These are phyloP conservation scores for Moringa oleifera DNA, from an alignment of 345 rosid genomes.

Conservation along the genomic window DNA sequence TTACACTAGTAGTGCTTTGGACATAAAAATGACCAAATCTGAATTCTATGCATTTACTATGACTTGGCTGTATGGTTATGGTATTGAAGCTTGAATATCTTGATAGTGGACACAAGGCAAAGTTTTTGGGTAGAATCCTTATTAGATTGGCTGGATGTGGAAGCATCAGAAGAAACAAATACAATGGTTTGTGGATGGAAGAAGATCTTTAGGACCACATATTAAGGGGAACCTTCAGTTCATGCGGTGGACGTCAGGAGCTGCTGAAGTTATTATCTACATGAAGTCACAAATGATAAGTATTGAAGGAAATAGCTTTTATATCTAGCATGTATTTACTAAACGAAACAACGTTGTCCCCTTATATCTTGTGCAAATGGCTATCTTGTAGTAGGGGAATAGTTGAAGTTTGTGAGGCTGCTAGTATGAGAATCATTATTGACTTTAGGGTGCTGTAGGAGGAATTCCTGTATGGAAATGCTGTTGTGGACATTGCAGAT, in stretches of 20 bases:
- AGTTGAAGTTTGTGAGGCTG: not conserved
- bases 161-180: not conserved
- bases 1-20: too few relatives aligned
- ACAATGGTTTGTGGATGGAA: not conserved
- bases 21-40: too few relatives aligned
- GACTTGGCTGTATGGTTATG: too few relatives aligned
- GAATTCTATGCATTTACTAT: too few relatives aligned
- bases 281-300: too few relatives aligned
- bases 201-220: too few relatives aligned
- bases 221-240: not conserved
- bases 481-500: not conserved
- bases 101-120: too few relatives aligned
- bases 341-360: not conserved
- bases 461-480: not conserved
- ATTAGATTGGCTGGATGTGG: too few relatives aligned
- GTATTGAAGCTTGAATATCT: too few relatives aligned
- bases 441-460: not conserved
- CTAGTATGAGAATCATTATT: not conserved
- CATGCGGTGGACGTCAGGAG: not conserved
- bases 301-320: not conserved
- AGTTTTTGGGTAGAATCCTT: not conserved
- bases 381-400: not conserved
- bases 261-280: not conserved
- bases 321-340: not conserved
- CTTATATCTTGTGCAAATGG: not conserved